Evolutionary conservation across 768 basidiomycete species (phyloP), one percentile per base, ranked within the genome.

Genomic region (Leccinum subgranulosum): DNA sequence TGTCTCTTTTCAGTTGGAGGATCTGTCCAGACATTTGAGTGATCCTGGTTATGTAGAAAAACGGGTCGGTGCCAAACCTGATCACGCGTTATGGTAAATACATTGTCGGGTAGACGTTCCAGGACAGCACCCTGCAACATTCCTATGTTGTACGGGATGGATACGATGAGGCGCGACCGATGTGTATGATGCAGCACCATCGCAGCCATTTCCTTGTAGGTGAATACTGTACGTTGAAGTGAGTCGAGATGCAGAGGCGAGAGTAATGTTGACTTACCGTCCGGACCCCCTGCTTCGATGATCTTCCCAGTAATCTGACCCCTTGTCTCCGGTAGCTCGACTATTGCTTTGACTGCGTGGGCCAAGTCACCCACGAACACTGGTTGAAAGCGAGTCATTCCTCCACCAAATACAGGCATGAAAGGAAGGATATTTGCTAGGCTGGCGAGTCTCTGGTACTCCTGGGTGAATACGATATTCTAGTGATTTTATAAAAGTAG

Each of bases 391-490:
- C 73, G 77, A 6, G 86, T 74, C 10, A 61, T 70, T 2, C 90
- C 89, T n/a, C 85, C 85, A 9, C 82, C 85, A 64, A 89, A 90
- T 6, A 91, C 86, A n/a, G 88, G 89, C 27, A 90, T 69, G 66
- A 88, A 84, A 2, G 88, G 88, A 33, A 90, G 70, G 58, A 81
- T 75, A 51, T 75, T 76, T 1, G 86, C 81, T 28, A 91, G 69
- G 27, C 73, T 76, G 29, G 84, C 83, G 64, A 91, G 88, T 45
- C 84, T 77, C 87, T 89, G 60, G 14, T 31, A 21, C 21, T 15
- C 23, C 12, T 1, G 4, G 23, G 14, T 55, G 47, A 51, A 17
- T 8, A 8, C 7, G 8, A 7, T 25, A 28, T 28, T 21, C 33
- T 9, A 15, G 5, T 21, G 31, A 50, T 43, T 25, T 4, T 8